Evolutionary conservation across 208 protist genomes (phyloP).

Genomic region (Wallacemonas sp.): DNA sequence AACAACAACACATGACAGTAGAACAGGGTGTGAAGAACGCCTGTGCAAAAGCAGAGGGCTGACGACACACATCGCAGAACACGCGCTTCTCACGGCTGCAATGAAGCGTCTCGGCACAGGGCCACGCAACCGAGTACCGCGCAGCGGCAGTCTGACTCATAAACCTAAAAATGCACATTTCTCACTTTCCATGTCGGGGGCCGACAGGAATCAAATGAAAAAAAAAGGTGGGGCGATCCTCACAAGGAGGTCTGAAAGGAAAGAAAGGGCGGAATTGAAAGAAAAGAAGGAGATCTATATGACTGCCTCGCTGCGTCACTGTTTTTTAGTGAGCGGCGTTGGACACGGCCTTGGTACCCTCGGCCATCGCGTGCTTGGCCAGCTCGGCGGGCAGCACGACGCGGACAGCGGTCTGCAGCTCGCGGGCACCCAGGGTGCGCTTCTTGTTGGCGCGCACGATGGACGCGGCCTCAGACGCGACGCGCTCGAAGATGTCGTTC

Average conservation of each 20-base stretch:
- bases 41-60: too few relatives aligned
- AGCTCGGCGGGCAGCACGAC: conserved; percentile 96
- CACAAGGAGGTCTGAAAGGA: conserved; percentile 11
- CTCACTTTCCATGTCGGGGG: too few relatives aligned
- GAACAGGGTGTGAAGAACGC: too few relatives aligned
- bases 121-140: too few relatives aligned
- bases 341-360: conserved; percentile 98
- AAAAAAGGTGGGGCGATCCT: not conserved
- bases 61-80: too few relatives aligned
- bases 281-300: conserved; percentile 25
- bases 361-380: conserved; percentile 97
- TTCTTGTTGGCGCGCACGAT: conserved; percentile 94
- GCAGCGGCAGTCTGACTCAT: too few relatives aligned
- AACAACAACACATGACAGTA: too few relatives aligned
- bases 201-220: not conserved
- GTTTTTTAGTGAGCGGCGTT: conserved; percentile 57
- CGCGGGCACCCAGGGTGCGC: conserved; percentile 90
- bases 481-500: conserved; percentile 96
- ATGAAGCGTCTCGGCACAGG: too few relatives aligned
- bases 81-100: too few relatives aligned
- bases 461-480: conserved; percentile 87
- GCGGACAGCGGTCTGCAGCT: conserved; percentile 95
- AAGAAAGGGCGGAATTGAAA: conserved; percentile 14
- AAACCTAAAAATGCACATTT: too few relatives aligned
- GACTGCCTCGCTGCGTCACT: not conserved